Percentiles rank a stretch among this genome's conserved stretches.
Evolutionary conservation across 2,329 filamentous ascomycete species (phyloP).

Genomic region (Aspergillus sp.): DNA sequence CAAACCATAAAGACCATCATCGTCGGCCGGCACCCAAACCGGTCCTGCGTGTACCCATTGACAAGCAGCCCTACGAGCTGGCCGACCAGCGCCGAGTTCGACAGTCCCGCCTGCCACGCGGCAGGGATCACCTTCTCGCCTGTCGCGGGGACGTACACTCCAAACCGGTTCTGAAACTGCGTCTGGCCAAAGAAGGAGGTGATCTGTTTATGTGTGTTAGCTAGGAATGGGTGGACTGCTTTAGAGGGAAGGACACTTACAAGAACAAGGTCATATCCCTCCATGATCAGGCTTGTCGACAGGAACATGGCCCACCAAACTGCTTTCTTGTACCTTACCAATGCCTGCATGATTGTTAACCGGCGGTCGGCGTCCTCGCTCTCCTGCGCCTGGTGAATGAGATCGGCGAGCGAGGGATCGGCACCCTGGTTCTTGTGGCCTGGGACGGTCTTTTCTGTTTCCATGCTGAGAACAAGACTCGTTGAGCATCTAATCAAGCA

Average conservation of each 20-base stretch:
- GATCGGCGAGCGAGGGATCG: background rate
- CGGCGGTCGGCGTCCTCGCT: background rate
- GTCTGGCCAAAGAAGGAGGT: background rate
- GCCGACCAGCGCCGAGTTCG: conserved; percentile 3
- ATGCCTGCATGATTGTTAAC: conserved; percentile 1
- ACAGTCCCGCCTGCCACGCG: conserved; percentile 22
- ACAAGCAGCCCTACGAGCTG: conserved; percentile 12
- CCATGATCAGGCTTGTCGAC: background rate
- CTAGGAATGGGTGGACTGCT: background rate
- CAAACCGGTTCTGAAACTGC: background rate
- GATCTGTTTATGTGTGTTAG: conserved; percentile 17
- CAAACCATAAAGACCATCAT: conserved; percentile 8
- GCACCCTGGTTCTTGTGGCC: background rate
- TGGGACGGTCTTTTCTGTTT: background rate
- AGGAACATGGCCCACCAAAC: conserved; percentile 1
- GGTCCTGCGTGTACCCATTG: conserved; percentile 14
- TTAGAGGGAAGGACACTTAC: background rate
- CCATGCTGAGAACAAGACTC: background rate
- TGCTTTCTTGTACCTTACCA: background rate
- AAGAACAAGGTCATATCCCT: background rate
- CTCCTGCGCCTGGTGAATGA: background rate
- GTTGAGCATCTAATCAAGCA: background rate
- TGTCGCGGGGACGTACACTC: conserved; percentile 1
- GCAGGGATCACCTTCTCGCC: conserved; percentile 22
- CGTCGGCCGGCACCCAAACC: conserved; percentile 13